A percentile compares a stretch with the other conserved stretches of the same genome.
phyloP scores from a whole-genome alignment of 108 stramenopile species.

The Stephanodiscus triporus region DNA sequence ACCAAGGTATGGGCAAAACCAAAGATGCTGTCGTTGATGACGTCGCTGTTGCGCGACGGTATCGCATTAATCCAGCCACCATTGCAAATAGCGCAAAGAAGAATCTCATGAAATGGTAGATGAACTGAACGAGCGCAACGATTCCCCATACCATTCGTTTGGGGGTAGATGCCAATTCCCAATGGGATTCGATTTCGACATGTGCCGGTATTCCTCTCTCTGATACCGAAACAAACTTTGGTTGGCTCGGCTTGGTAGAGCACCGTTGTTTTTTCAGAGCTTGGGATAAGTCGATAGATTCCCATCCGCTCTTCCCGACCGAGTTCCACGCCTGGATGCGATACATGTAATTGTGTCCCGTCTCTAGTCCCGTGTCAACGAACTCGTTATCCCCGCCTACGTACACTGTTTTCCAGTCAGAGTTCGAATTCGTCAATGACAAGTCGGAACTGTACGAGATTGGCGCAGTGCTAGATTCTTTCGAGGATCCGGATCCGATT shows the following conservation, averaged over 20 bases:
- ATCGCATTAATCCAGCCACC: constrained; percentile 47
- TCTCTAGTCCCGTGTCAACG: constrained; percentile 41
- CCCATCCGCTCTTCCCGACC: constrained; percentile 53
- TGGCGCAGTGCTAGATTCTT: background rate
- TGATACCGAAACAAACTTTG: constrained; percentile 1
- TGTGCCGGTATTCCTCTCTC: constrained; percentile 6
- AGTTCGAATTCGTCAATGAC: background rate
- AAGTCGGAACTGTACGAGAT: constrained; percentile 7
- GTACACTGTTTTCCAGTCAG: constrained; percentile 52
- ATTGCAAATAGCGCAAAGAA: constrained; percentile 43
- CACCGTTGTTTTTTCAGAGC: constrained; percentile 41
- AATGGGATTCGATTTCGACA: constrained; percentile 6
- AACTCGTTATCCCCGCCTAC: constrained; percentile 48
- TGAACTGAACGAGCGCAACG: constrained; percentile 21
- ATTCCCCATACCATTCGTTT: constrained; percentile 21
- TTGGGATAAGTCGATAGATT: constrained; percentile 39
- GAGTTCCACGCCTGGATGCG: constrained; percentile 61
- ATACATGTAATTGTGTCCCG: constrained; percentile 51
- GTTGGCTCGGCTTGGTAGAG: constrained; percentile 22
- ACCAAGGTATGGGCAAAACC: constrained; percentile 40
- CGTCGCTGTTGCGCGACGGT: constrained; percentile 44
- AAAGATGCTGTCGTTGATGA: constrained; percentile 33
- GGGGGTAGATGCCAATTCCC: constrained; percentile 28
- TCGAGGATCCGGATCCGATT: constrained; percentile 13
- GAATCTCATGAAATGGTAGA: constrained; percentile 25